Percentiles rank a stretch among this genome's conserved stretches.
Conservation (phyloP, 2,329 filamentous ascomycete species). For the Aspergillus piperis region DNA sequence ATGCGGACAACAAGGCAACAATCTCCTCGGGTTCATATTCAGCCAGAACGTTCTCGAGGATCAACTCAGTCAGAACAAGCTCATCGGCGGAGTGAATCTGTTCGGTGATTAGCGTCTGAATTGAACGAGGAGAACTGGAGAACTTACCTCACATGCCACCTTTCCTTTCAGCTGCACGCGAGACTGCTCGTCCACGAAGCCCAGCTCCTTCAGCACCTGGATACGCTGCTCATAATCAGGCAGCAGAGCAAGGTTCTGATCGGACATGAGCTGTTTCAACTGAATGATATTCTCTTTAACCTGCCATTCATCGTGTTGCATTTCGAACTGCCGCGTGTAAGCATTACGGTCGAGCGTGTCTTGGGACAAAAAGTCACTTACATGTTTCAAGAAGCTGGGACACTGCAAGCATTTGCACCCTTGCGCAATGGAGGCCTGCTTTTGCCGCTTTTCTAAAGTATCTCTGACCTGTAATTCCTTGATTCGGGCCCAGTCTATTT, state of each 20-base stretch:
- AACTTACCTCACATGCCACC: slow-evolving; percentile 79
- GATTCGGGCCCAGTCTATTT: slow-evolving; percentile 78
- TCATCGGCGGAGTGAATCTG: slow-evolving; percentile 93
- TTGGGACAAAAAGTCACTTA: slow-evolving; percentile 50
- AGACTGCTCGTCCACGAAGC: slow-evolving; percentile 83
- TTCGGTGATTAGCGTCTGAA: neutral
- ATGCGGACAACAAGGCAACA: slow-evolving; percentile 86
- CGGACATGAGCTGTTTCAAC: slow-evolving; percentile 84
- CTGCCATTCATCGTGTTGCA: slow-evolving; percentile 96
- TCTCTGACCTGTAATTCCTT: slow-evolving; percentile 82
- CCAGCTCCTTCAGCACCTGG: slow-evolving; percentile 84
- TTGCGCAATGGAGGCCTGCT: slow-evolving; percentile 64
- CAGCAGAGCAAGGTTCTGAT: slow-evolving; percentile 92
- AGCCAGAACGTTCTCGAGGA: slow-evolving; percentile 93
- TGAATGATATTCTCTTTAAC: slow-evolving; percentile 91
- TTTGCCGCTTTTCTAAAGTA: slow-evolving; percentile 69
- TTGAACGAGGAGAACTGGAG: neutral
- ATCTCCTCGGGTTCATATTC: slow-evolving; percentile 97
- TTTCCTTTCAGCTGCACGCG: slow-evolving; percentile 96
- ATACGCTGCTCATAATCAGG: slow-evolving; percentile 97
- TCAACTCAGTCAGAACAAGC: slow-evolving; percentile 90
- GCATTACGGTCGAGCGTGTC: slow-evolving; percentile 8
- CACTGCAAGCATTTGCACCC: slow-evolving; percentile 69
- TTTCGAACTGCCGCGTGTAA: slow-evolving; percentile 68
- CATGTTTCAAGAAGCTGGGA: slow-evolving; percentile 81